Conservation (phyloP, 2,329 filamentous ascomycete species). For the Diaporthe sp. region DNA sequence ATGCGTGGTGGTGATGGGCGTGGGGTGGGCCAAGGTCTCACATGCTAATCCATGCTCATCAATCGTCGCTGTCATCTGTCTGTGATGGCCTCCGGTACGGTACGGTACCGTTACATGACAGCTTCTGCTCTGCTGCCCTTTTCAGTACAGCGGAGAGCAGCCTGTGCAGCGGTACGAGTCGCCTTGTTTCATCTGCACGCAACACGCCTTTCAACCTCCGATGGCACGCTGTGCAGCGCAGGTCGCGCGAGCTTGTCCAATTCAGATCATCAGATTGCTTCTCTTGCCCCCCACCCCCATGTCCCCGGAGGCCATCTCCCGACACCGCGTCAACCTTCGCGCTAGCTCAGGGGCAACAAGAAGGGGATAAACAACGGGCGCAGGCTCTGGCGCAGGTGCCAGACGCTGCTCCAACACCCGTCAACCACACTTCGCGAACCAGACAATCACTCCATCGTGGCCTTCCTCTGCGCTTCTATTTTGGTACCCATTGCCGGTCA, state of each 20-base stretch:
- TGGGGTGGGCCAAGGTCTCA: slow-evolving; percentile 4
- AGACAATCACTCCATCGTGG: slow-evolving; percentile 3
- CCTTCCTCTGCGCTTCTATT: slow-evolving; percentile 30
- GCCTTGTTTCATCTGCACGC: slow-evolving; percentile 40
- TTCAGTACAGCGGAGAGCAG: background rate
- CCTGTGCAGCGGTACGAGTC: slow-evolving; percentile 18
- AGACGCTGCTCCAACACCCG: slow-evolving; percentile 4
- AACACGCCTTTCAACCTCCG: slow-evolving; percentile 39
- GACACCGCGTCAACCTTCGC: slow-evolving; percentile 34
- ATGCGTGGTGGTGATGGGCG: background rate
- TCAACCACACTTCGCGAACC: slow-evolving; percentile 25
- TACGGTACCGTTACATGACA: slow-evolving; percentile 27
- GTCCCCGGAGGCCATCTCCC: slow-evolving; percentile 30
- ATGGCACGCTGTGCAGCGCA: slow-evolving; percentile 33
- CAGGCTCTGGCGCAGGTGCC: slow-evolving; percentile 12
- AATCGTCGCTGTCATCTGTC: background rate
- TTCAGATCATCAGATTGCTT: slow-evolving; percentile 29
- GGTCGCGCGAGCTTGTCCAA: slow-evolving; percentile 8
- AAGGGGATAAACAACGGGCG: slow-evolving; percentile 10
- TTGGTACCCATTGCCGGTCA: slow-evolving; percentile 4
- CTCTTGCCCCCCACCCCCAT: background rate
- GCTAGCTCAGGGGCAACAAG: slow-evolving; percentile 39
- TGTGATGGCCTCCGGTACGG: background rate
- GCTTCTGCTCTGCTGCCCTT: slow-evolving; percentile 24
- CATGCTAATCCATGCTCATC: slow-evolving; percentile 15